phyloP scores from a whole-genome alignment of 495 filamentous ascomycete genomes.

The Penicillium longicatenatum region DNA sequence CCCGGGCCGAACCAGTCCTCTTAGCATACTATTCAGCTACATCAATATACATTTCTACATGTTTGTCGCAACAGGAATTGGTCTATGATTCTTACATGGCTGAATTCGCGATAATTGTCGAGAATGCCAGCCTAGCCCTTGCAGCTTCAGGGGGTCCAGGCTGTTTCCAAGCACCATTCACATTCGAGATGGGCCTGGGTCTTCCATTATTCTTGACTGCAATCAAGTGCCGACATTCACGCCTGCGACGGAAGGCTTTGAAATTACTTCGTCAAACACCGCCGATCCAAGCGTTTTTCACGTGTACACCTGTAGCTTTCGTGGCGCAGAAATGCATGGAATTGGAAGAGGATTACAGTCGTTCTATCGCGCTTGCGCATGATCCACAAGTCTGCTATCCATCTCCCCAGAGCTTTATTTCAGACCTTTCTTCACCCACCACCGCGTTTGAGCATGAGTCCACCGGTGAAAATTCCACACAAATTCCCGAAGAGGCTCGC shows the following conservation, averaged over 20 bases:
- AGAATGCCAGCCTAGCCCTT: slow-evolving; percentile 21
- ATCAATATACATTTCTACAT: slow-evolving; percentile 16
- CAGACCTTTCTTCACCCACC: too few species aligned
- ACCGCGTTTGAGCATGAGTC: too few species aligned
- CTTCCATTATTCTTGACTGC: slow-evolving; percentile 29
- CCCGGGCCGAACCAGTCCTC: slow-evolving; percentile 12
- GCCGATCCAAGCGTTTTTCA: slow-evolving; percentile 28
- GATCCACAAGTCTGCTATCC: neutral
- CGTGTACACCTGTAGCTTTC: slow-evolving; percentile 10
- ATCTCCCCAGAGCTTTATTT: too few species aligned
- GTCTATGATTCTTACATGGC: slow-evolving; percentile 23
- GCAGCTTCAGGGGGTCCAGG: slow-evolving; percentile 13
- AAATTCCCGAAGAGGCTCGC: neutral
- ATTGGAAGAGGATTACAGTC: slow-evolving; percentile 20
- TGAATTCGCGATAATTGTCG: slow-evolving; percentile 28
- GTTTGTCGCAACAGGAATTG: slow-evolving; percentile 12
- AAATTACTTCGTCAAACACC: slow-evolving; percentile 25
- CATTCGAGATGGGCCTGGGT: slow-evolving; percentile 31
- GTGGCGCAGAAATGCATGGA: slow-evolving; percentile 21
- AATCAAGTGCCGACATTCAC: slow-evolving; percentile 31
- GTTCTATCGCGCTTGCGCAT: neutral
- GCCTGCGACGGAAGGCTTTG: slow-evolving; percentile 26
- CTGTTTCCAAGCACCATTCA: slow-evolving; percentile 20
- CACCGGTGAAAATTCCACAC: neutral
- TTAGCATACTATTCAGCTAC: slow-evolving; percentile 11